phyloP scores from a whole-genome alignment of 2,329 filamentous ascomycete genomes.

The Raffaelea ambrosiae region DNA sequence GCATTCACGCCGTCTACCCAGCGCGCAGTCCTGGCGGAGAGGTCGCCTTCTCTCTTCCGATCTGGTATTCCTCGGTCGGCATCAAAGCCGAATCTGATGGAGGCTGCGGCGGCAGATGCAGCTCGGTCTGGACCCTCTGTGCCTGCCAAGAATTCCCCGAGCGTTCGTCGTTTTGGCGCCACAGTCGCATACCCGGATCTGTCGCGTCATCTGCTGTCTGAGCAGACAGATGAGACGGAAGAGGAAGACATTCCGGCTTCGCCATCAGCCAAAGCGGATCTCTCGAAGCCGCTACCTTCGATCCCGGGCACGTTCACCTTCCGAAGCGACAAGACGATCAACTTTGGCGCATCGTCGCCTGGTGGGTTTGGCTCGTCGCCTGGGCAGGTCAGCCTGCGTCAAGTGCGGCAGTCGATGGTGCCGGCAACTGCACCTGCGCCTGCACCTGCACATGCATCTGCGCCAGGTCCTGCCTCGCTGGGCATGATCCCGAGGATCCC shows the following conservation, averaged over 20 bases:
- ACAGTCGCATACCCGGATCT: conserved; percentile 47
- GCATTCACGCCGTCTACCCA: conserved; percentile 70
- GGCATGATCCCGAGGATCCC: conserved; percentile 15
- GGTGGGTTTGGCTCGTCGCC: conserved; percentile 47
- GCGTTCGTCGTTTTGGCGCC: conserved; percentile 12
- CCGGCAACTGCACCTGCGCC: conserved; percentile 1
- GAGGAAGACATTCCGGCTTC: background rate
- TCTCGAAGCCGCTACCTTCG: conserved; percentile 23
- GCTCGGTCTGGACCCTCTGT: background rate
- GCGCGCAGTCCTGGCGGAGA: conserved; percentile 31
- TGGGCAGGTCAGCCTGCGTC: conserved; percentile 53
- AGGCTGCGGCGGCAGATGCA: background rate
- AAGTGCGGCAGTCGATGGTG: conserved; percentile 45
- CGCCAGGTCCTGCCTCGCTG: background rate
- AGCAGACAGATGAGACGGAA: background rate
- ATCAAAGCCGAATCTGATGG: conserved; percentile 21
- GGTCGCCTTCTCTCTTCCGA: conserved; percentile 50
- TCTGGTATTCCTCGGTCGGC: conserved; percentile 35
- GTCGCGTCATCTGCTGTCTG: conserved; percentile 20
- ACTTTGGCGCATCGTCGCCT: conserved; percentile 39
- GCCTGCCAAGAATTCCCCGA: conserved; percentile 4
- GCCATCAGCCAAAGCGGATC: background rate
- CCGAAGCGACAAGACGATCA: conserved; percentile 57
- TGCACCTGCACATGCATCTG: background rate
- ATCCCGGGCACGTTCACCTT: conserved; percentile 55